phyloP scores from a whole-genome alignment of 2,329 filamentous ascomycete genomes.

The Alternaria alternata region DNA sequence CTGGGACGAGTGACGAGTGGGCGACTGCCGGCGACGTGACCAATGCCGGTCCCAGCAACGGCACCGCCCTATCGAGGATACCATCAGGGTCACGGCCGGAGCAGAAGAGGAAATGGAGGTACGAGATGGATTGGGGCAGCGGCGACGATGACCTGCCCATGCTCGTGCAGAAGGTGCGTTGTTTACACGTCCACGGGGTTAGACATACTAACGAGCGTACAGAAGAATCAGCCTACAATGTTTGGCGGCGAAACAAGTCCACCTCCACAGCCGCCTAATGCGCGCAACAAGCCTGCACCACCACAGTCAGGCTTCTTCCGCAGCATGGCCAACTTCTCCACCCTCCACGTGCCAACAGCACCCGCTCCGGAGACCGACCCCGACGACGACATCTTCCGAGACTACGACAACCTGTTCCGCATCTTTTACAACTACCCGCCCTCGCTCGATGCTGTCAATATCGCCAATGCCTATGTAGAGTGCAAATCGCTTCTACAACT shows the following conservation, averaged over 20 bases:
- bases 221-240: slow-evolving; percentile 57
- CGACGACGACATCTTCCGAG: slow-evolving; percentile 77
- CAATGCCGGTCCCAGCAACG: slow-evolving; percentile 31
- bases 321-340: slow-evolving; percentile 81
- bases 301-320: slow-evolving; percentile 80
- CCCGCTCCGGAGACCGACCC: slow-evolving; percentile 63
- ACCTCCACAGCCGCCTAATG: slow-evolving; percentile 58
- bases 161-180: slow-evolving; percentile 77
- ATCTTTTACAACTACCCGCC: slow-evolving; percentile 96
- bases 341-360: slow-evolving; percentile 54
- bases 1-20: slow-evolving; percentile 83
- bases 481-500: slow-evolving; percentile 88
- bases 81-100: slow-evolving; percentile 48
- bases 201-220: slow-evolving; percentile 20
- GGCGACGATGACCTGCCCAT: slow-evolving; percentile 80
- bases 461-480: slow-evolving; percentile 90
- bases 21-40: slow-evolving; percentile 55
- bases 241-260: slow-evolving; percentile 61
- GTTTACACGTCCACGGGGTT: neutral
- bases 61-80: slow-evolving; percentile 51
- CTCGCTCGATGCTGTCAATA: slow-evolving; percentile 81
- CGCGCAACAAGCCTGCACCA: slow-evolving; percentile 69
- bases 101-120: slow-evolving; percentile 76
- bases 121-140: slow-evolving; percentile 81
- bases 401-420: slow-evolving; percentile 95